These are phyloP conservation scores for Annulohypoxylon stygium DNA, from an alignment of 495 filamentous ascomycete genomes.

Conservation along the genomic window DNA sequence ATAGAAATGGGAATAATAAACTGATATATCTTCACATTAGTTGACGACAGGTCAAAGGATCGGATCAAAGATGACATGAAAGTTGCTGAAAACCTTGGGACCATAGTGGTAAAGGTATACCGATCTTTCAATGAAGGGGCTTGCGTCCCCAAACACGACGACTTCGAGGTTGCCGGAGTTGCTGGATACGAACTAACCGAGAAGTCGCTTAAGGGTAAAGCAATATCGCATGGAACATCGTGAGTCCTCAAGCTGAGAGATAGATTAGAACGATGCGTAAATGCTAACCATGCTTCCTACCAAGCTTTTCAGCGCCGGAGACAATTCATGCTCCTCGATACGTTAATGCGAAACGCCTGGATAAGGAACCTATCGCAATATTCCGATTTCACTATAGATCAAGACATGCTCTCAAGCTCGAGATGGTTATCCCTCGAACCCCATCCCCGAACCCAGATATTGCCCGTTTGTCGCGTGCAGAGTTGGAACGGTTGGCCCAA, in stretches of 20 bases:
- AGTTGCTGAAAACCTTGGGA: conserved; percentile 42
- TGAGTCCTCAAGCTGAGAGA: conserved; percentile 10
- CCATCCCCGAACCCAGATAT: conserved; percentile 26
- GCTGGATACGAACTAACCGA: conserved; percentile 31
- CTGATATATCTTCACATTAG: conserved; percentile 20
- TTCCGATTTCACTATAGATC: conserved; percentile 49
- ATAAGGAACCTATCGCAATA: conserved; percentile 28
- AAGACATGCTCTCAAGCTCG: conserved; percentile 44
- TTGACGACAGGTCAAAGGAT: conserved; percentile 37
- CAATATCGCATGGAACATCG: conserved; percentile 45
- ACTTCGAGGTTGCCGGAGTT: not conserved
- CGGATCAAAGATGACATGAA: conserved; percentile 46
- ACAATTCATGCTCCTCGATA: not conserved
- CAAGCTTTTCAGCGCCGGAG: conserved; percentile 17
- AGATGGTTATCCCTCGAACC: conserved; percentile 46
- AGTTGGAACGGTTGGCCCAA: conserved; percentile 39
- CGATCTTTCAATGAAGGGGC: conserved; percentile 3
- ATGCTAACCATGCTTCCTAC: not conserved
- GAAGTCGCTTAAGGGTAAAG: conserved; percentile 44
- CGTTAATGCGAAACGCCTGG: not conserved
- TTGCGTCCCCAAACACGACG: not conserved
- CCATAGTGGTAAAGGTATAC: conserved; percentile 40
- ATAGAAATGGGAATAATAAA: not conserved
- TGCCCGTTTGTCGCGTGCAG: conserved; percentile 34
- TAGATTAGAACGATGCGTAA: not conserved